Evolutionary conservation across 169 alveolate genomes (phyloP), one percentile per base, ranked within the genome.

Genomic region (Cystoisospora suis): DNA sequence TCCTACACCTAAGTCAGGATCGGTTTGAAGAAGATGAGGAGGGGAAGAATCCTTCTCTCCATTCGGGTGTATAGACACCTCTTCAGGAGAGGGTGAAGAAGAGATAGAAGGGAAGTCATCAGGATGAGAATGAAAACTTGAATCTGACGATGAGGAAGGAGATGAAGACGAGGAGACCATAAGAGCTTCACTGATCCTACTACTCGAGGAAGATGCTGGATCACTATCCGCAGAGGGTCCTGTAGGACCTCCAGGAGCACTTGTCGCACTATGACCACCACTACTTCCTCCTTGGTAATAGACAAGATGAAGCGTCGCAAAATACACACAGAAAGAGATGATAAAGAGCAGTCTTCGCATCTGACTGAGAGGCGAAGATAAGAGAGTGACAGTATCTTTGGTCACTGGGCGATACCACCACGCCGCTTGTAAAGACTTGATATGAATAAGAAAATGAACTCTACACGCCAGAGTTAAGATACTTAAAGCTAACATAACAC

Each of bases 341-440:
- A 69, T 34, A 32, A 29, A 85, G 0, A 70, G 59, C 69, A 85
- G 34, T 15, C 90, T 79, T 17, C 38, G 58, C 27, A 38, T 12
- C 65, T 85, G 90, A 56, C 90, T 59, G 23, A 69, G 72, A 47
- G 81, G 53, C 20, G 80, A 44, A 32, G 38, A 23, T 81, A 85
- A 32, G 47, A 85, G 61, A 4, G 20, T 17, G 7, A 44, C 65
- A 1, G 45, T 27, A 32, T 85, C 90, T 34, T 32, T 9, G 32
- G 44, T 17, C 44, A 85, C 81, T 2, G 90, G 40, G 27, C 90
- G 80, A 34, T 69, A 32, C 90, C 90, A 85, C 90, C 90, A 85
- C 15, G 72, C 90, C 36, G 23, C 36, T 9, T 9, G 61, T 5
- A 85, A 15, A 0, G 80, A 9, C 38, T 56, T 32, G 12, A 85